Conservation (phyloP, 768 basidiomycete genomes). For the Phaeotremella fagi region DNA sequence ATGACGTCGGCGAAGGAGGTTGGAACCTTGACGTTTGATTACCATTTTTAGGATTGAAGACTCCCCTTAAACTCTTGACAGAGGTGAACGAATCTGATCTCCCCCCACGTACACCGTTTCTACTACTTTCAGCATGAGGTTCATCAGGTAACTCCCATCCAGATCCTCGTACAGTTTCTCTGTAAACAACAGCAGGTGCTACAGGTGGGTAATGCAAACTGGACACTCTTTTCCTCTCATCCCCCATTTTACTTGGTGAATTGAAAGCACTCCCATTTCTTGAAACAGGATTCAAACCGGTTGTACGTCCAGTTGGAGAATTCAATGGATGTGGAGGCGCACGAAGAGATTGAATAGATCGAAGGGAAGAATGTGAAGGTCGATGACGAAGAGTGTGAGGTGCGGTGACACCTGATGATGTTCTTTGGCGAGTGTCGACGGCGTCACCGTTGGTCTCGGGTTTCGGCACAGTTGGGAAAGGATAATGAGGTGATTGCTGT, state of each 20-base stretch:
- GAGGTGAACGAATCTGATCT: conserved; percentile 4
- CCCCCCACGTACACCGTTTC: background rate
- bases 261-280: conserved; percentile 21
- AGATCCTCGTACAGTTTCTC: conserved; percentile 23
- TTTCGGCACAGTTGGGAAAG: conserved; percentile 18
- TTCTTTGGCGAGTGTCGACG: conserved; percentile 1
- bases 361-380: conserved; percentile 36
- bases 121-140: background rate
- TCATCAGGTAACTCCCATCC: conserved; percentile 30
- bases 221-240: conserved; percentile 15
- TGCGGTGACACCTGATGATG: conserved; percentile 18
- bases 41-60: background rate
- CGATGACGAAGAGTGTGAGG: conserved; percentile 24
- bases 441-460: background rate
- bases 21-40: background rate
- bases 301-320: conserved; percentile 32
- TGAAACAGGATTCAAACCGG: conserved; percentile 6
- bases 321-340: conserved; percentile 44
- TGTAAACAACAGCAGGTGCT: conserved; percentile 31
- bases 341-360: conserved; percentile 40
- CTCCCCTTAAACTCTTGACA: background rate
- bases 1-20: background rate
- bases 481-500: conserved; percentile 23
- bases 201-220: conserved; percentile 37
- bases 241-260: conserved; percentile 16